A percentile compares a stretch with the other conserved stretches of the same genome.
Evolutionary conservation across 106 monocot species (phyloP).

Genomic region (Dioscorea dumetorum): DNA sequence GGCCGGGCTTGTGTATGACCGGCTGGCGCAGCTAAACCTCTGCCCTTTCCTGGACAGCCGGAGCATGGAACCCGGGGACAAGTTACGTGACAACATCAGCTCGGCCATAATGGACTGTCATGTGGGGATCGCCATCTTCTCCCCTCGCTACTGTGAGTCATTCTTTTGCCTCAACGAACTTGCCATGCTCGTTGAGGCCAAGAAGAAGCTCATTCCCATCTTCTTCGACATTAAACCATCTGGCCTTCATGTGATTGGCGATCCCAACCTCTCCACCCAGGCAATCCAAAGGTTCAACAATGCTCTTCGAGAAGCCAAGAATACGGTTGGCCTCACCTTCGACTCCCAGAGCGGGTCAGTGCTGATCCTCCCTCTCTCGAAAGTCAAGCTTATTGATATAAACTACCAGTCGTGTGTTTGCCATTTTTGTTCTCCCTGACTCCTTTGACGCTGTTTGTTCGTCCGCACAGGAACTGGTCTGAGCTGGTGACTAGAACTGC

Average conservation of each 20-base stretch:
- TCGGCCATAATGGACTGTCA: slow-evolving; percentile 18
- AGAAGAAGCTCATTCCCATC: slow-evolving; percentile 49
- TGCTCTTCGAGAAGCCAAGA: slow-evolving; percentile 35
- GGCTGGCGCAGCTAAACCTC: slow-evolving; percentile 10
- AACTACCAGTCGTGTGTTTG: too few relatives aligned
- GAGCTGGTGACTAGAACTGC: slow-evolving; percentile 8
- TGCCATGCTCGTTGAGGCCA: slow-evolving; percentile 31
- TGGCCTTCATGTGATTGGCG: neutral
- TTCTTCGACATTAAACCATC: slow-evolving; percentile 22
- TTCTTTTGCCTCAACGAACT: slow-evolving; percentile 50
- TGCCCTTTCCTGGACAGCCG: slow-evolving; percentile 38
- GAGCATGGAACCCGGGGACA: slow-evolving; percentile 48
- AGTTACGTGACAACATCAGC: slow-evolving; percentile 27
- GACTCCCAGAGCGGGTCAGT: slow-evolving; percentile 32
- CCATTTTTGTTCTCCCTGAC: too few relatives aligned
- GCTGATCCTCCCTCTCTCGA: neutral
- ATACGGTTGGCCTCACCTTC: slow-evolving; percentile 49
- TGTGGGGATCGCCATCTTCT: slow-evolving; percentile 44
- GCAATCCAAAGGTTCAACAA: slow-evolving; percentile 18
- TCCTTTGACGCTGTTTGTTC: neutral
- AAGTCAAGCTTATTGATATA: too few relatives aligned
- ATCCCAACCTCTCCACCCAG: slow-evolving; percentile 3
- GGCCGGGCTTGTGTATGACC: slow-evolving; percentile 43
- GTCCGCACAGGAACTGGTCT: slow-evolving; percentile 8
- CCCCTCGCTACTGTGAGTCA: slow-evolving; percentile 47